These are phyloP conservation scores for Suillus paluster DNA, from an alignment of 768 basidiomycete genomes.

Conservation along the genomic window DNA sequence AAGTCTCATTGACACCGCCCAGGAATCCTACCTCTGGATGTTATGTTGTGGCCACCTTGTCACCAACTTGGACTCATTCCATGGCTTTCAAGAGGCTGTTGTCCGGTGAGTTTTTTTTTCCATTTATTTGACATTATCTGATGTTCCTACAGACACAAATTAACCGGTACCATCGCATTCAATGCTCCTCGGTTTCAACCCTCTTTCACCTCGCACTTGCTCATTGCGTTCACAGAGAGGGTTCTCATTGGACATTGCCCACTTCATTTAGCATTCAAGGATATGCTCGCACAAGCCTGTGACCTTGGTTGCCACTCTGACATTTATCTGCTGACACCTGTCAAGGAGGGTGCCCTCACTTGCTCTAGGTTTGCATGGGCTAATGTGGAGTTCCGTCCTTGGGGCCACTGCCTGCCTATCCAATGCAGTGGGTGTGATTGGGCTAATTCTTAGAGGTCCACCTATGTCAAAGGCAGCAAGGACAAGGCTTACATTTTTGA, in stretches of 20 bases:
- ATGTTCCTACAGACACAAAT: no score
- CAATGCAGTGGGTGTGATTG: slow-evolving; percentile 3
- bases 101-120: no score
- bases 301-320: not conserved
- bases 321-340: not conserved
- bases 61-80: no score
- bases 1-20: not conserved
- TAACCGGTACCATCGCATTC: not conserved
- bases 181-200: not conserved
- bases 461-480: no score
- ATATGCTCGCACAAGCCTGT: not conserved
- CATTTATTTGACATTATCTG: no score
- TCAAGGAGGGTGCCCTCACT: not conserved
- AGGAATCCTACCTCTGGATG: not conserved
- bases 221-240: not conserved
- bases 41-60: not conserved
- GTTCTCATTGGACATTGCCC: not conserved
- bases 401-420: not conserved
- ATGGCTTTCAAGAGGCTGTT: no score
- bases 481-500: no score
- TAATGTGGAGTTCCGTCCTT: not conserved
- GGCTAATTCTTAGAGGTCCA: no score
- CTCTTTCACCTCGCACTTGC: not conserved
- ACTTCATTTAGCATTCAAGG: not conserved
- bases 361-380: not conserved